Base-by-base conservation (phyloP, 2,329 filamentous ascomycete genomes). In the Hypoxylon sp. region DNA sequence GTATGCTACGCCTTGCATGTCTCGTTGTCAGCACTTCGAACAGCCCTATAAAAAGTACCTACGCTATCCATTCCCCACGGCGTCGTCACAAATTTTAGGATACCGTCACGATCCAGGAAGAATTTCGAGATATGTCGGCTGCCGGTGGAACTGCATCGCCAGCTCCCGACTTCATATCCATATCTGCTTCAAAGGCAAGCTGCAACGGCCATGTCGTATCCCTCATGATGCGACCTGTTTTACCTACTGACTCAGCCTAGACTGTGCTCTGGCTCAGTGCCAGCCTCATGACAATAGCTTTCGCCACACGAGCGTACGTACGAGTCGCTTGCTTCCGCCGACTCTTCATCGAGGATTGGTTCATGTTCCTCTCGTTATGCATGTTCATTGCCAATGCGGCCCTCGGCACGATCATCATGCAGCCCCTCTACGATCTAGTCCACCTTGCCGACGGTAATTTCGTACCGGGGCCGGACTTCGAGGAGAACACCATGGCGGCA, bases 241-340 rank as follows among this genome's bases (percentile, higher is more conserved):
- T 15, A 10, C 15, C 10, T 34, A 34, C 32, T 34, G 20, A 47
- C 43, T 15, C n/a, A 6, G 5, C 15, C 8, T n/a, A 61, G 50
- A 22, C 24, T 30, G 22, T 47, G 4, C 26, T 46, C 3, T 61
- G 58, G 51, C 11, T 30, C 6, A 15, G 32, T 34, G 32, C 15
- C 11, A 6, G 32, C 15, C 32, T 34, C 32, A 34, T 34, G 32
- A 15, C 32, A 7, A 15, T 59, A 4, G 39, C 52, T 1, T 51
- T 24, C 20, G 7, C 39, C n/a, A 20, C 49, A 11, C 50, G 68
- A 4, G 34, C 32, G 1, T 59, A 55, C 13, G 62, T 70, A 26
- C 59, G 70, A 4, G 50, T 30, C 7, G 34, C 46, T 10, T 71
- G 64, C 47, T 72, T 71, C 55, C 60, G 56, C 3, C 60, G 62